phyloP scores from a whole-genome alignment of 2,329 filamentous ascomycete species.

The Scedosporium aurantiacum region DNA sequence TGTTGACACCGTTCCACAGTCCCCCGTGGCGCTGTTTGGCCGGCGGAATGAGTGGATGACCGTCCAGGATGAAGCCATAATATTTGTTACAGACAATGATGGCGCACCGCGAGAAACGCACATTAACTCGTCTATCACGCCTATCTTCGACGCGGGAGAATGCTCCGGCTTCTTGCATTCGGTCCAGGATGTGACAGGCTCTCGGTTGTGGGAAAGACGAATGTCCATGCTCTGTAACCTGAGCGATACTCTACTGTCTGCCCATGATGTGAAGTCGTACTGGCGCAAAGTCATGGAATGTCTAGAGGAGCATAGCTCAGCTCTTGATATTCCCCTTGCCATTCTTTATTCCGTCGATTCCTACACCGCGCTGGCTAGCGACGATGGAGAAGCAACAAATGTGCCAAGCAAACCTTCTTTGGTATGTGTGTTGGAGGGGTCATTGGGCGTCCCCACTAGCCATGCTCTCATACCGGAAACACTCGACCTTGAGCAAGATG shows the following conservation, averaged over 20 bases:
- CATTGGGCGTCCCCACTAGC: constrained; percentile 31
- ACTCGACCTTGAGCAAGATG: constrained; percentile 24
- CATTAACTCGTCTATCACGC: constrained; percentile 28
- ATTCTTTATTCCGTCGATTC: constrained; percentile 39
- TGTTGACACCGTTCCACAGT: constrained; percentile 14
- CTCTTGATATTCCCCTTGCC: constrained; percentile 38
- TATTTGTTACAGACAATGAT: constrained; percentile 29
- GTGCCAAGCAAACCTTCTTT: constrained; percentile 18
- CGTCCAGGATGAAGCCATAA: constrained; percentile 31
- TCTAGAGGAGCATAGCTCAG: constrained; percentile 29
- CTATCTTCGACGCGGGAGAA: constrained; percentile 23
- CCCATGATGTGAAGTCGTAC: constrained; percentile 33
- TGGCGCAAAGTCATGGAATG: constrained; percentile 34
- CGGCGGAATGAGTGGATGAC: constrained; percentile 19
- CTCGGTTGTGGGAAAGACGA: constrained; percentile 35
- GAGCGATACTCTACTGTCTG: constrained; percentile 31
- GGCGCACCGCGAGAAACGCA: constrained; percentile 35
- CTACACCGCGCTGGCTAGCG: constrained; percentile 17
- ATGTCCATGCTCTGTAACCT: constrained; percentile 38
- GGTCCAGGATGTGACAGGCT: constrained; percentile 34
- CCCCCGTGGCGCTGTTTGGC: neutral
- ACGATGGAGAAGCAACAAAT: constrained; percentile 12
- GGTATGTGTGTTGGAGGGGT: constrained; percentile 30
- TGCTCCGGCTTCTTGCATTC: constrained; percentile 36
- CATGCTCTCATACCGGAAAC: constrained; percentile 29